Evolutionary conservation across 495 filamentous ascomycete genomes (phyloP).

Genomic region (Delitschia confertaspora): DNA sequence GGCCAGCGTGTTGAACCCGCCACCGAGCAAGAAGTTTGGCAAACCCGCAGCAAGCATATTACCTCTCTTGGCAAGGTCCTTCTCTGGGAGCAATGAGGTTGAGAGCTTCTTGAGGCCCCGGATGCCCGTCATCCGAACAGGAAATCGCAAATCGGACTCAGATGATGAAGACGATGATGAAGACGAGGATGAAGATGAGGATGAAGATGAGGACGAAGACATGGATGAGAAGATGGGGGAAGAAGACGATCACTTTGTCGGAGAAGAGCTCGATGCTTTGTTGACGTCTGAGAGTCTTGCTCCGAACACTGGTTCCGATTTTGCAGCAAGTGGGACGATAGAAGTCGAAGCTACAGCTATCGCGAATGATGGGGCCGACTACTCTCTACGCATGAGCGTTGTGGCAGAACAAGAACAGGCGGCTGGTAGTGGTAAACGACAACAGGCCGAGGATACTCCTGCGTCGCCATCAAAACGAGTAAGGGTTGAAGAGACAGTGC

Average conservation of each 20-base stretch:
- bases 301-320: background rate
- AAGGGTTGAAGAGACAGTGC: conserved; percentile 2
- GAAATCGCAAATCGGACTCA: conserved; percentile 8
- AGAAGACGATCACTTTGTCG: conserved; percentile 18
- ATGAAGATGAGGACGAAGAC: conserved; percentile 13
- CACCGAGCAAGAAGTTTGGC: conserved; percentile 48
- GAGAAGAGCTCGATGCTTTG: conserved; percentile 21
- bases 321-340: no score
- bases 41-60: conserved; percentile 58
- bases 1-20: conserved; percentile 70
- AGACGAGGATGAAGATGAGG: conserved; percentile 17
- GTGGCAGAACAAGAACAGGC: no score
- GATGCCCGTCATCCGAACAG: conserved; percentile 44
- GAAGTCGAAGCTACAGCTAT: no score
- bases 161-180: conserved; percentile 13
- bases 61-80: conserved; percentile 59
- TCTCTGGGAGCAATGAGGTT: conserved; percentile 51
- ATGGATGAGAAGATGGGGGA: no score
- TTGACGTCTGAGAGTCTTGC: background rate
- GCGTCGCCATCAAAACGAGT: conserved; percentile 6
- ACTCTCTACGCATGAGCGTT: no score
- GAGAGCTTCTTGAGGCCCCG: conserved; percentile 64
- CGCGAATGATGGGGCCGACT: no score
- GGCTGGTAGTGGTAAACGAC: conserved; percentile 5
- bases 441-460: conserved; percentile 2